Evolutionary conservation across 2,329 filamentous ascomycete species (phyloP), one percentile per base, ranked within the genome.

Genomic region (Calcarisporium arbuscula): DNA sequence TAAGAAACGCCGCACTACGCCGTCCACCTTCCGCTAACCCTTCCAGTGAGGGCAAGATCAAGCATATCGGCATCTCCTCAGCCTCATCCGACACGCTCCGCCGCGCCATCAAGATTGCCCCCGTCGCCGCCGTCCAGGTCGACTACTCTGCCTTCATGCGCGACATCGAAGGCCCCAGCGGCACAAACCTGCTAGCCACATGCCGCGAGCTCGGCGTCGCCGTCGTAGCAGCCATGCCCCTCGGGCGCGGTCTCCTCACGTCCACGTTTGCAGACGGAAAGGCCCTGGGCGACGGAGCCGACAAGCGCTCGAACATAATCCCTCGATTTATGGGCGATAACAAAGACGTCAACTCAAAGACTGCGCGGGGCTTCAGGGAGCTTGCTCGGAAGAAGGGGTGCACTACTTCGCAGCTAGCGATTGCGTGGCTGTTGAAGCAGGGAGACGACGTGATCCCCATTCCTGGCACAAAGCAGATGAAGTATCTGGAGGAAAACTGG

Each of bases 381-480:
- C n/a, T 51, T 23, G 47, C 49, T 3, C 6, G 15, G 6, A 28
- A 57, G 41, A 79, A 80, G 54, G 63, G 43, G 5, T 64, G 61
- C 31, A 77, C 76, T 0, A 42, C 70, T 0, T 62, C 61, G 3
- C 70, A 83, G 49, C 48, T 83, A 19, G 68, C 74, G 2, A 58
- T 82, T 19, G 77, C 77, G 0, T 82, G 77, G 76, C 44, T 81
- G 39, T 46, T 79, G 43, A 66, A 64, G 4, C 74, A 80, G 44
- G 73, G 72, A 0, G 61, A 67, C 7, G 70, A 79, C 43, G 61
- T 80, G 34, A 66, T 74, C 44, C 75, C 77, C 0, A 80, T 69
- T 38, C 65, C 60, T 0, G 67, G 64, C 2, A 69, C 65, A 4
- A 68, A 61, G 49, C 60, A 48, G 33, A 48, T 62, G 15, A 50